Base-by-base conservation (phyloP, 1,284 basidiomycete genomes). In the Ceraceosorus bombacis region DNA sequence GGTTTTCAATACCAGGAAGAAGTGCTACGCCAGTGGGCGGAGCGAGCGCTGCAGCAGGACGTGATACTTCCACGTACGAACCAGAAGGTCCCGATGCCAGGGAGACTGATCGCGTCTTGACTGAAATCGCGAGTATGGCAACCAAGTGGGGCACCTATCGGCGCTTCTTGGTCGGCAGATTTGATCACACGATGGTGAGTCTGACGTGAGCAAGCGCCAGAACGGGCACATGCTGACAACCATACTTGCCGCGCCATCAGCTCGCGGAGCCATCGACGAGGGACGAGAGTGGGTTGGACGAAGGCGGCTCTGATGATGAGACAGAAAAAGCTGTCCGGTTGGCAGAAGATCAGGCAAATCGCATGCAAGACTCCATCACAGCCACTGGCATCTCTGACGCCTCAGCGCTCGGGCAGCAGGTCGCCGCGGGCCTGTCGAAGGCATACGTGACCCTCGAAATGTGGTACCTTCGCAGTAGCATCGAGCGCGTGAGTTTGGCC, bases 141-240 rank as follows among this genome's bases (percentile, higher is more conserved):
- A 86, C 91, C 6, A 82, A 94, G 57, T 98, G 94, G 93, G 85
- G 86, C 59, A 79, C 96, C 58, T 95, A 97, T 79, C 83, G 86
- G 55, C 86, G 89, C 55, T 99, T 97, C 75, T 80, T 98, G 46
- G 81, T 85, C 51, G 86, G 88, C 59, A 83, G 87, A 49, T 78
- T 92, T 4, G 81, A 27, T 27, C 27, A 27, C 27, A 27, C 27
- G 27, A 27, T 27, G 27, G 27, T 27, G 3, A 27, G 27, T 27
- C 27, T 27, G 27, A 27, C 27, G 27, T 27, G 27, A 27, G 27
- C 27, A 3, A 27, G 27, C 27, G 27, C 27, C 27, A 27, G 27
- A 27, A 27, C 2, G 27, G 27, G 27, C 27, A 27, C 27, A 27
- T 27, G 27, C 27, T 27, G 27, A 27, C 27, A 27, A 27, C 27